These are phyloP conservation scores for Tuber magnatum DNA, from an alignment of 495 filamentous ascomycete genomes.

Conservation along the genomic window DNA sequence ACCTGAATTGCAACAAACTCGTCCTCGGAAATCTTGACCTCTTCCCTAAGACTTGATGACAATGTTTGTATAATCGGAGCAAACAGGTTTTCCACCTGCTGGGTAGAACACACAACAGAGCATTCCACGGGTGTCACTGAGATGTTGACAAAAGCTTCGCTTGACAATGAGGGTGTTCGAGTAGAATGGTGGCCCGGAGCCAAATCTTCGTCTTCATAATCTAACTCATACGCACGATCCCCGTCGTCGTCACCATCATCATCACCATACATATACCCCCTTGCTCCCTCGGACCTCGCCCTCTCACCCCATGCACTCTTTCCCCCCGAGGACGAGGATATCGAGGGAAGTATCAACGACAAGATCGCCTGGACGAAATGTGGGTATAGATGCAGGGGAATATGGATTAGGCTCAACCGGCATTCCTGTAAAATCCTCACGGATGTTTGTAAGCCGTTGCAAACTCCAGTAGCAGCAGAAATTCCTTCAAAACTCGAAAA, in stretches of 20 bases:
- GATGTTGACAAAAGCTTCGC: constrained; percentile 81
- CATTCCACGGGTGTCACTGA: constrained; percentile 89
- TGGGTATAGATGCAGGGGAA: constrained; percentile 74
- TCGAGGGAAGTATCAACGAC: constrained; percentile 63
- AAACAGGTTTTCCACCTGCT: constrained; percentile 66
- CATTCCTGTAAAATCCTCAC: constrained; percentile 61
- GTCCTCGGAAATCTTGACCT: constrained; percentile 68
- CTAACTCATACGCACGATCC: neutral
- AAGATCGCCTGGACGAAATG: constrained; percentile 77
- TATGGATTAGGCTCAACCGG: constrained; percentile 79
- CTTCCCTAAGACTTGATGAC: constrained; percentile 45
- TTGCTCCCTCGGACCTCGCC: neutral
- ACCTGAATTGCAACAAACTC: constrained; percentile 84
- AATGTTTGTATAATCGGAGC: constrained; percentile 56
- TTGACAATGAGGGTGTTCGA: constrained; percentile 27
- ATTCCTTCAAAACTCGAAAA: constrained; percentile 15
- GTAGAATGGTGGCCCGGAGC: constrained; percentile 28
- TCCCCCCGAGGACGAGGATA: constrained; percentile 12
- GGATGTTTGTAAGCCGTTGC: constrained; percentile 41
- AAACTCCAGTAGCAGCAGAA: constrained; percentile 24
- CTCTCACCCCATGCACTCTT: neutral
- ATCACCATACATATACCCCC: constrained; percentile 1
- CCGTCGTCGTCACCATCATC: constrained; percentile 11
- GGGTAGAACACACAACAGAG: constrained; percentile 77
- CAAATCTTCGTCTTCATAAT: constrained; percentile 15